phyloP scores from a whole-genome alignment of 1,284 basidiomycete genomes.

The Sanghuangporus weigelae region DNA sequence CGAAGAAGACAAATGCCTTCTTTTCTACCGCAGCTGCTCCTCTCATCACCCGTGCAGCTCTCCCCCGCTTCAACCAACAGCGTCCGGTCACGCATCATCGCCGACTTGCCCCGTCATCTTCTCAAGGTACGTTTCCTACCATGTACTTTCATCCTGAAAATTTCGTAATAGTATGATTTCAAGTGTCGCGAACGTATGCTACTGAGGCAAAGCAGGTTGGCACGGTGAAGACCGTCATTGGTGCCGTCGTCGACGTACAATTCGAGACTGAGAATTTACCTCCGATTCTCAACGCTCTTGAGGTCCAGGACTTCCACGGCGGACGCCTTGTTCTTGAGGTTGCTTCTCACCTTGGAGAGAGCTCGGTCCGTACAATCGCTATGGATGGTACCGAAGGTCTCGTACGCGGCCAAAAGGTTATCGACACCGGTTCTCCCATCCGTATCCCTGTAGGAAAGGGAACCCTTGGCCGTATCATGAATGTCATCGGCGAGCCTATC shows the following conservation, averaged over 20 bases:
- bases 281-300: slow-evolving; percentile 96
- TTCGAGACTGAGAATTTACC: slow-evolving; percentile 89
- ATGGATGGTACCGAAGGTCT: slow-evolving; percentile 99
- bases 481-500: slow-evolving; percentile 99
- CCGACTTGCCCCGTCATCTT: slow-evolving; percentile 39
- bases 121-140: slow-evolving; percentile 33
- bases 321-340: slow-evolving; percentile 95
- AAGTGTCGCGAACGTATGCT: slow-evolving; percentile 80
- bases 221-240: slow-evolving; percentile 90
- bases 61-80: slow-evolving; percentile 34
- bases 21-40: slow-evolving; percentile 61
- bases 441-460: slow-evolving; percentile 92
- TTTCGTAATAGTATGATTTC: slow-evolving; percentile 19
- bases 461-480: slow-evolving; percentile 98
- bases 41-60: slow-evolving; percentile 37
- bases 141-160: slow-evolving; percentile 17
- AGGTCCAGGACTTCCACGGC: slow-evolving; percentile 90
- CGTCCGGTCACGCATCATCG: slow-evolving; percentile 36
- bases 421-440: slow-evolving; percentile 96
- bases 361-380: slow-evolving; percentile 95
- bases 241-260: slow-evolving; percentile 99
- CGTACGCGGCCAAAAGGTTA: slow-evolving; percentile 95
- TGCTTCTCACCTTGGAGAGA: slow-evolving; percentile 96
- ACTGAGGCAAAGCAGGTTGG: slow-evolving; percentile 80
- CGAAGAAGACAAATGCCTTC: slow-evolving; percentile 69